These are phyloP conservation scores for Sophora flavescens DNA, from an alignment of 306 rosid species.

Conservation along the genomic window DNA sequence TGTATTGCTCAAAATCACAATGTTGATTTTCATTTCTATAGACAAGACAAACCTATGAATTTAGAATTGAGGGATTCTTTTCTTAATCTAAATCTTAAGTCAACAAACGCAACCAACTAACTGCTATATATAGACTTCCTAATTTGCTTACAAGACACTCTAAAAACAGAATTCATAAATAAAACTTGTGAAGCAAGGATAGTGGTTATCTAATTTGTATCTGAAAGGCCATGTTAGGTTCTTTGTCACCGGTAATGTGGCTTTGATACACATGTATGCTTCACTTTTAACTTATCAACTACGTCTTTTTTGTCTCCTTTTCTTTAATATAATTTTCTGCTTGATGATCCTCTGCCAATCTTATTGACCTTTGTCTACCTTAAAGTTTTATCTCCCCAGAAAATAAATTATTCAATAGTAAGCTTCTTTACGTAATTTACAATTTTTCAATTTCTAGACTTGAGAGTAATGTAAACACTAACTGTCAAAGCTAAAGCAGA, in stretches of 20 bases:
- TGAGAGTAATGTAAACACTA: background rate
- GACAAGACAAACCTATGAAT: background rate
- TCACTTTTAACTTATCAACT: slow-evolving; percentile 44
- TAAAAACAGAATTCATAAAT: slow-evolving; percentile 39
- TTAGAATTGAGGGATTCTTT: background rate
- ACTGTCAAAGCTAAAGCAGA: background rate
- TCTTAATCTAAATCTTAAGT: slow-evolving; percentile 29
- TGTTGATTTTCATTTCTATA: slow-evolving; percentile 23
- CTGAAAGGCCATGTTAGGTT: slow-evolving; percentile 59
- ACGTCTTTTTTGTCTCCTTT: slow-evolving; percentile 22
- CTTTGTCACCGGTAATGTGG: slow-evolving; percentile 38
- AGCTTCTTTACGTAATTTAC: slow-evolving; percentile 19
- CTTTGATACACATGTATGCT: slow-evolving; percentile 38
- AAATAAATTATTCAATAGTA: background rate
- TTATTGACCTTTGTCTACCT: background rate
- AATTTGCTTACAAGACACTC: slow-evolving; percentile 79
- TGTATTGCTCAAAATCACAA: slow-evolving; percentile 30
- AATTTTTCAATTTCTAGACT: slow-evolving; percentile 29
- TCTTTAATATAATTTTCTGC: background rate
- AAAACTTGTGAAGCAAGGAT: slow-evolving; percentile 55
- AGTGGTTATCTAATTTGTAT: slow-evolving; percentile 60
- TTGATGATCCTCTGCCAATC: background rate
- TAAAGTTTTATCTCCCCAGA: background rate
- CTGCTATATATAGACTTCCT: slow-evolving; percentile 30
- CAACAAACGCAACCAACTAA: slow-evolving; percentile 53